Evolutionary conservation across 164 flowering plant species (phyloP), one percentile per base, ranked within the genome.

Genomic region (Nymphaea thermarum): DNA sequence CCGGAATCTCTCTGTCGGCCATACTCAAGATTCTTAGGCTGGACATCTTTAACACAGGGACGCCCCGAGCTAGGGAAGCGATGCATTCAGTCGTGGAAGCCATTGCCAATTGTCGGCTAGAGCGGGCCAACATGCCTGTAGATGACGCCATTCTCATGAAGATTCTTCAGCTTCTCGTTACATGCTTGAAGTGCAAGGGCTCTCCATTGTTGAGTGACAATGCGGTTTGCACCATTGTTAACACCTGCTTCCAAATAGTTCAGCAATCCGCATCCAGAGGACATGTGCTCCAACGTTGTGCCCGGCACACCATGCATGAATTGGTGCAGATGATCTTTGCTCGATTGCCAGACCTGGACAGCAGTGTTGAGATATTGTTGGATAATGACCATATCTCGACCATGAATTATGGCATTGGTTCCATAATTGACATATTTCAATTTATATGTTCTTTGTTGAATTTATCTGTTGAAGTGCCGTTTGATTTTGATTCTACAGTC

Each of bases 401-500:
- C 60, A 66, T 81, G 0, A 85, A 90, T 41, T 91, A 86, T 73
- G 93, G 98, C 3, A 73, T 77, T 17, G 78, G 86, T 2, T 82
- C 86, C 69, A 82, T 78, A 5, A 77, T 84, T 10, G 93, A 94
- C 61, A 86, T 91, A 41, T 91, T 94, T 71, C 89, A 85, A 6
- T 90, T 89, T 75, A 72, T 91, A 73, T 94, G 98, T 67, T 84
- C 91, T 6, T 63, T 94, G 72, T 70, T 94, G 44, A 86, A 88
- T 71, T 11, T 17, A 62, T 93, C 82, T 7, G 88, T 85, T 42
- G 82, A 82, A 44, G 64, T 83, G 42, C 79, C 84, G 70, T 89
- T 82, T 43, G 68, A 74, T 1, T 91, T 88, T 5, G 94, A 88
- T 25, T 47, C 74, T 3, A 25, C 76, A 0, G 63, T 73, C 15